These are phyloP conservation scores for Trichoderma sp. DNA, from an alignment of 2,329 filamentous ascomycete genomes.

Conservation along the genomic window DNA sequence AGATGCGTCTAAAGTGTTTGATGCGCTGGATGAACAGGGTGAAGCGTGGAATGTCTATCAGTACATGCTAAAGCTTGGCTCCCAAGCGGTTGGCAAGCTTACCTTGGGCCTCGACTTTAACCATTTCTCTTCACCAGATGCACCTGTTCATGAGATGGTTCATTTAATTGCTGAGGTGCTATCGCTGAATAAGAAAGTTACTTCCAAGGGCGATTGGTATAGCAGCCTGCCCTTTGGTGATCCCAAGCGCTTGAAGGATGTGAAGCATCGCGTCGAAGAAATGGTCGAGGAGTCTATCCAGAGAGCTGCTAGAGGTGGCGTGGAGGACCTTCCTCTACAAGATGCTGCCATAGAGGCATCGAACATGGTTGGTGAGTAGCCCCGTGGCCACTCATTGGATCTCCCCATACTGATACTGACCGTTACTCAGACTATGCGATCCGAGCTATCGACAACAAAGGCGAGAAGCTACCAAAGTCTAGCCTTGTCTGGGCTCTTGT, in stretches of 20 bases:
- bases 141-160: slow-evolving; percentile 52
- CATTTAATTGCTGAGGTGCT: slow-evolving; percentile 49
- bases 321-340: slow-evolving; percentile 42
- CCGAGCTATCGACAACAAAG: slow-evolving; percentile 53
- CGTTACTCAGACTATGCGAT: slow-evolving; percentile 46
- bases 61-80: slow-evolving; percentile 50
- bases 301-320: slow-evolving; percentile 37
- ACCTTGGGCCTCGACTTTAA: slow-evolving; percentile 46
- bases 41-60: slow-evolving; percentile 50
- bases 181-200: slow-evolving; percentile 51
- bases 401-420: not conserved
- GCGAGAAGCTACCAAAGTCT: slow-evolving; percentile 48
- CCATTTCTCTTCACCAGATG: slow-evolving; percentile 44
- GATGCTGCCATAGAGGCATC: slow-evolving; percentile 51
- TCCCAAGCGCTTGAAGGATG: slow-evolving; percentile 42
- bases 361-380: slow-evolving; percentile 31
- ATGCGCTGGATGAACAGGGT: slow-evolving; percentile 48
- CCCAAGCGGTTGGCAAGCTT: slow-evolving; percentile 45
- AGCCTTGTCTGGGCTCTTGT: slow-evolving; percentile 39
- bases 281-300: slow-evolving; percentile 41
- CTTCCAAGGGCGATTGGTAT: slow-evolving; percentile 56
- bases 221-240: slow-evolving; percentile 56
- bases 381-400: fast-evolving
- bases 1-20: slow-evolving; percentile 49
- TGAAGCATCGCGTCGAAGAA: slow-evolving; percentile 33